These are phyloP conservation scores for Fusarium bactridioides DNA, from an alignment of 2,329 filamentous ascomycete species.

Conservation along the genomic window DNA sequence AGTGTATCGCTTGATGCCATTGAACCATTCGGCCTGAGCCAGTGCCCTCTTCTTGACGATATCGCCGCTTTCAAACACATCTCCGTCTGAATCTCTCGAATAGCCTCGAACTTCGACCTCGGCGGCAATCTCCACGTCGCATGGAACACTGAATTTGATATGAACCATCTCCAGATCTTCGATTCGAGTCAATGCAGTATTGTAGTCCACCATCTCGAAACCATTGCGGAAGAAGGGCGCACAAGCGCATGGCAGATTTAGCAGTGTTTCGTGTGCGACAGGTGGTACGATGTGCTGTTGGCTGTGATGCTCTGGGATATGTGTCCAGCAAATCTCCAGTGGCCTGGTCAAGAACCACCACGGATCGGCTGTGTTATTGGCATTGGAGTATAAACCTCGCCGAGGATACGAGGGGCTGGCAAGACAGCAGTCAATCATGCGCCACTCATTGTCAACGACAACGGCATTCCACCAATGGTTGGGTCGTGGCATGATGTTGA, in stretches of 20 bases:
- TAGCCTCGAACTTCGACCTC: conserved; percentile 89
- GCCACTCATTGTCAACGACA: conserved; percentile 92
- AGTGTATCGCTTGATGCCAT: conserved; percentile 87
- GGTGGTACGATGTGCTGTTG: conserved; percentile 95
- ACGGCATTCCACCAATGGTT: conserved; percentile 99
- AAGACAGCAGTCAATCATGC: conserved; percentile 92
- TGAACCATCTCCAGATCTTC: conserved; percentile 95
- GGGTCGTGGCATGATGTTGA: conserved; percentile 81
- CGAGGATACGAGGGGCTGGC: conserved; percentile 90
- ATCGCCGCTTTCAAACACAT: conserved; percentile 92
- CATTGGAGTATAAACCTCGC: conserved; percentile 78
- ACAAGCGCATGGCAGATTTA: conserved; percentile 85
- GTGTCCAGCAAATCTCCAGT: conserved; percentile 92
- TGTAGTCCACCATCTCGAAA: conserved; percentile 85
- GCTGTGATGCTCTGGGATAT: conserved; percentile 84
- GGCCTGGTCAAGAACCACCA: conserved; percentile 97
- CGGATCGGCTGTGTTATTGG: conserved; percentile 75
- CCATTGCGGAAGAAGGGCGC: conserved; percentile 87
- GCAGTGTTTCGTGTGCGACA: conserved; percentile 82
- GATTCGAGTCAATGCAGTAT: conserved; percentile 84
- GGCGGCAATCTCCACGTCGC: conserved; percentile 89
- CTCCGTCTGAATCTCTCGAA: conserved; percentile 84
- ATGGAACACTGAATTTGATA: conserved; percentile 84
- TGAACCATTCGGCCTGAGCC: conserved; percentile 90
- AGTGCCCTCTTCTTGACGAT: conserved; percentile 84